A percentile compares a stretch with the other conserved stretches of the same genome.
These are phyloP conservation scores for Metarhizium guizhouense DNA, from an alignment of 2,329 filamentous ascomycete species.

Conservation along the genomic window DNA sequence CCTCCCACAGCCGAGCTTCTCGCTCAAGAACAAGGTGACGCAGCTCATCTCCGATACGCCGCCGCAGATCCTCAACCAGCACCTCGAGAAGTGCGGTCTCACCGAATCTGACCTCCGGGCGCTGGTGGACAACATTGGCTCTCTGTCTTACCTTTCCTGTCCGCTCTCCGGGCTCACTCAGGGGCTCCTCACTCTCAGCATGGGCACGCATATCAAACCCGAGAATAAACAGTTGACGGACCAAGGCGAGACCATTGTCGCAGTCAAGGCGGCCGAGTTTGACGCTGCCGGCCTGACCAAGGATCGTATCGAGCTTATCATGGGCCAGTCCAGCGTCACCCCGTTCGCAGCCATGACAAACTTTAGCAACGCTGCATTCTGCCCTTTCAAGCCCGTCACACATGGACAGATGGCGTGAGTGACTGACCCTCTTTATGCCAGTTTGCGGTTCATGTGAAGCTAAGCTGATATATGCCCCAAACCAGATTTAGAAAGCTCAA, in stretches of 20 bases:
- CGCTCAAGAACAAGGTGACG: constrained; percentile 20
- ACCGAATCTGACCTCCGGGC: not conserved
- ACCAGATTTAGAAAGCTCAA: constrained; percentile 32
- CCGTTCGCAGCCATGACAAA: constrained; percentile 24
- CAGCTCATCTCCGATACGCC: constrained; percentile 24
- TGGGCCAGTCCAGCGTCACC: constrained; percentile 18
- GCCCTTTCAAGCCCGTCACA: constrained; percentile 34
- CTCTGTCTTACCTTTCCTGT: constrained; percentile 15
- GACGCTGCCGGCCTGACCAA: constrained; percentile 13
- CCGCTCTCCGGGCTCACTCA: constrained; percentile 23
- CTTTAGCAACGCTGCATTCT: constrained; percentile 11
- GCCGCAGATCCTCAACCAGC: constrained; percentile 8
- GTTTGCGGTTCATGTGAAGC: not conserved
- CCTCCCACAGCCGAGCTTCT: constrained; percentile 29
- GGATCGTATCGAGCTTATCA: constrained; percentile 14
- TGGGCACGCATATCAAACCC: constrained; percentile 33
- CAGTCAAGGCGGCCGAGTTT: not conserved
- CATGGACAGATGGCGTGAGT: constrained; percentile 24
- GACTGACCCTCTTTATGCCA: not conserved
- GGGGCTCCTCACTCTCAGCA: constrained; percentile 21
- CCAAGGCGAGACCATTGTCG: not conserved
- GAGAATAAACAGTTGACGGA: constrained; percentile 5
- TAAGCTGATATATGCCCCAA: not conserved
- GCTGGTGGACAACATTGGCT: constrained; percentile 3
- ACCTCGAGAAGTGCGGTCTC: constrained; percentile 8